Base-by-base conservation (phyloP, 805 yeast genomes). In the Priceomyces fermenticarens region DNA sequence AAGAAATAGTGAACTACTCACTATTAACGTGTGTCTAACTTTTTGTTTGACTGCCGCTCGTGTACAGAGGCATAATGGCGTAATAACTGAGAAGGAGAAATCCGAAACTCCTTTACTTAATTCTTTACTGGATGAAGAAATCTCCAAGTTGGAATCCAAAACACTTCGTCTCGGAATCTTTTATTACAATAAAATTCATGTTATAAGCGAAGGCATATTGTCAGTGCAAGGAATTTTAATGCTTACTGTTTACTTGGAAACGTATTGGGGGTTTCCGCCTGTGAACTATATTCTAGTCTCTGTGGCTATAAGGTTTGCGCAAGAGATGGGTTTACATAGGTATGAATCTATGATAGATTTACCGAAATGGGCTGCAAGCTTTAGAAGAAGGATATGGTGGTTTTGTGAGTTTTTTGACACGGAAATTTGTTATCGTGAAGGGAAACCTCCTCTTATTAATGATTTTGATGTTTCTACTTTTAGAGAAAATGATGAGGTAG, bases 211-310 rank as follows among this genome's bases (percentile, higher is more conserved):
- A 44, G 83, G 82, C 9, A 38, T 76, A 0, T 60, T 60, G 30
- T 71, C 81, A 2, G 58, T 80, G 11, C 79, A 72, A 51, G 85
- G 77, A 0, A 59, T 80, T 8, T 46, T 83, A 16, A 49, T 81
- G 16, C 54, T 83, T 35, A 57, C 73, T 1, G 44, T 61, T 2
- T 75, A 65, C 44, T 57, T 72, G 28, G 71, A 58, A 42, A 52
- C 52, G 10, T 55, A 51, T 32, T 47, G 62, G 58, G 41, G 64
- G 6, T 48, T 58, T n/a, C 50, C 62, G 11, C 55, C 55, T 33
- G 58, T 63, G 28, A 62, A 59, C 39, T 62, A 58, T 46, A 54
- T 58, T 8, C 44, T 67, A 10, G 45, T 54, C 3, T 47, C 66
- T 1, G 57, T 65, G 23, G 73, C 72, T 0, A 59, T 67, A 2